These are phyloP conservation scores for Fusarium multiceps DNA, from an alignment of 2,329 filamentous ascomycete genomes.

Conservation along the genomic window DNA sequence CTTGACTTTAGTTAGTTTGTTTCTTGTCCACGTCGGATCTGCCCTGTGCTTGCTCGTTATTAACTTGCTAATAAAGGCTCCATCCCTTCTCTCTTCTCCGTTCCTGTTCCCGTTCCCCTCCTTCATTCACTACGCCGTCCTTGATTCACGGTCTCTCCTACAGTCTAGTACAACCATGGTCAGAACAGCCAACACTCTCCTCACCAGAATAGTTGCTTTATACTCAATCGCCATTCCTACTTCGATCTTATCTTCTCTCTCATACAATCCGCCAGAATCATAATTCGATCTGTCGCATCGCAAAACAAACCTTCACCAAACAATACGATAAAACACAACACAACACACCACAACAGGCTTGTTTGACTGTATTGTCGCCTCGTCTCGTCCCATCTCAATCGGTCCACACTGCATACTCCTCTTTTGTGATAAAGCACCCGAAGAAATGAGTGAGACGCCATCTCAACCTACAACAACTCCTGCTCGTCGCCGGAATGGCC, in stretches of 20 bases:
- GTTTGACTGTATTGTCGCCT: background rate
- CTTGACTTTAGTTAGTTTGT: background rate
- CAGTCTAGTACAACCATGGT: slow-evolving; percentile 38
- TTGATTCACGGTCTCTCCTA: slow-evolving; percentile 33
- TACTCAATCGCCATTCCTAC: slow-evolving; percentile 33
- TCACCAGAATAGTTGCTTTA: slow-evolving; percentile 37
- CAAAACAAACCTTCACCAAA: slow-evolving; percentile 9
- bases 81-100: background rate
- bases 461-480: slow-evolving; percentile 51
- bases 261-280: slow-evolving; percentile 37
- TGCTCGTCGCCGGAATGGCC: slow-evolving; percentile 54
- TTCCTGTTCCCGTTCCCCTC: slow-evolving; percentile 26
- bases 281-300: slow-evolving; percentile 33
- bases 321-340: slow-evolving; percentile 2
- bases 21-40: background rate
- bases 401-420: slow-evolving; percentile 2
- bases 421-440: slow-evolving; percentile 8
- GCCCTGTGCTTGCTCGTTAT: background rate
- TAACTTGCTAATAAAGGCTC: background rate
- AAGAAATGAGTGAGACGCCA: slow-evolving; percentile 50
- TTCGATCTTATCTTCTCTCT: slow-evolving; percentile 28
- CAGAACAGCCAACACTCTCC: slow-evolving; percentile 37
- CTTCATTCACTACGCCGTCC: slow-evolving; percentile 30
- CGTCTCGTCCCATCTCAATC: slow-evolving; percentile 9
- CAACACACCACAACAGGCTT: background rate